These are phyloP conservation scores for Curvularia spicifera DNA, from an alignment of 2,329 filamentous ascomycete species.

Conservation along the genomic window DNA sequence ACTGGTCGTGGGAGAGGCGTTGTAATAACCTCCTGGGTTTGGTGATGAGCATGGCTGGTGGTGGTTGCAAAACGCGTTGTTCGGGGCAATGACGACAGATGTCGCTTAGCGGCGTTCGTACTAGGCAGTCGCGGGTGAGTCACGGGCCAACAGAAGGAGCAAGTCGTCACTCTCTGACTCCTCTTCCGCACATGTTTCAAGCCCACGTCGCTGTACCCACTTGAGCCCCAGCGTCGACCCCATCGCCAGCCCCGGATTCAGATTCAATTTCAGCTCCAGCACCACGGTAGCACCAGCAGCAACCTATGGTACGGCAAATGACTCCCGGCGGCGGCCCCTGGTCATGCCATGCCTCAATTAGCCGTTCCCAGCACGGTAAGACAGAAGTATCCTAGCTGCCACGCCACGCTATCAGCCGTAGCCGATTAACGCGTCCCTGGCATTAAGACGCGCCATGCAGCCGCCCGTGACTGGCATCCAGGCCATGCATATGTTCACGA, in stretches of 20 bases:
- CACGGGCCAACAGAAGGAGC: neutral
- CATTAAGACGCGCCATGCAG: slow-evolving; percentile 8
- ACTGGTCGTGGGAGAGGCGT: neutral
- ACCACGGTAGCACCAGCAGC: neutral
- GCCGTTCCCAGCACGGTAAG: neutral
- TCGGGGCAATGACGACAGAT: slow-evolving; percentile 31
- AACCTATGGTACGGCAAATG: neutral
- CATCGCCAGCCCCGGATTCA: neutral
- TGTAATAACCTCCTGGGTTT: neutral
- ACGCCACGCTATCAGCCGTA: slow-evolving; percentile 6
- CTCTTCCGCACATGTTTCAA: neutral
- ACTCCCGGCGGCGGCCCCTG: neutral
- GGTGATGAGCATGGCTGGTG: slow-evolving; percentile 15
- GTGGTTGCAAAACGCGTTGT: slow-evolving; percentile 12
- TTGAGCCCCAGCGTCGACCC: neutral
- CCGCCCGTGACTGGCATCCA: neutral
- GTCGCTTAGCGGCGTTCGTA: slow-evolving; percentile 16
- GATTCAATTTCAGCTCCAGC: neutral
- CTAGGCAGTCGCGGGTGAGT: slow-evolving; percentile 11
- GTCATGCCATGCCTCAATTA: neutral
- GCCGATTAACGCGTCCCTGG: slow-evolving; percentile 7
- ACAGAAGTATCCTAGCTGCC: slow-evolving; percentile 1
- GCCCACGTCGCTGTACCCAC: neutral
- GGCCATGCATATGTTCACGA: neutral
- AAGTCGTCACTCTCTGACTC: neutral